Percentiles rank a stretch among this genome's conserved stretches.
Conservation (phyloP, 495 filamentous ascomycete genomes). For the Hypoxylon lenormandii region DNA sequence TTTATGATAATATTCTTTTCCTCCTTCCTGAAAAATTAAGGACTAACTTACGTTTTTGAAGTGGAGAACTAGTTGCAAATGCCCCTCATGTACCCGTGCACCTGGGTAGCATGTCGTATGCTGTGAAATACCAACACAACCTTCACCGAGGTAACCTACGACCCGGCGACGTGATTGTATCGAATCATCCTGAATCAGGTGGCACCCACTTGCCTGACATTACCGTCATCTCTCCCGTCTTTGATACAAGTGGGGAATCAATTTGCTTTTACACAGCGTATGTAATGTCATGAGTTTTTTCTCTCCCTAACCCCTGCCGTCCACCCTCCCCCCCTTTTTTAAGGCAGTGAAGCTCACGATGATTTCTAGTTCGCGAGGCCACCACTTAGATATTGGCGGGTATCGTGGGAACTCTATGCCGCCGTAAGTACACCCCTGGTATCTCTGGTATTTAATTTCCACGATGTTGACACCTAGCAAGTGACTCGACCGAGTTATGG, state of each 20-base stretch:
- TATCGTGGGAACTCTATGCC: constrained; percentile 91
- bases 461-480: constrained; percentile 51
- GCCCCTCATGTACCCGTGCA: constrained; percentile 95
- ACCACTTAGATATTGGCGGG: constrained; percentile 98
- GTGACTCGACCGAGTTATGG: constrained; percentile 73
- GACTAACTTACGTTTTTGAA: too few relatives aligned
- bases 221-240: constrained; percentile 92
- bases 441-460: constrained; percentile 54
- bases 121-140: constrained; percentile 85
- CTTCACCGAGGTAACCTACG: constrained; percentile 91
- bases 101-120: constrained; percentile 89
- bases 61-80: constrained; percentile 90
- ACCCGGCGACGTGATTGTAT: constrained; percentile 91
- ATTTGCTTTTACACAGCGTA: constrained; percentile 92
- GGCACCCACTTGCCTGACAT: constrained; percentile 87
- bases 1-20: too few relatives aligned
- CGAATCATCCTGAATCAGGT: constrained; percentile 93
- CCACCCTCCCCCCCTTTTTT: too few relatives aligned
- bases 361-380: constrained; percentile 75
- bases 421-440: constrained; percentile 66
- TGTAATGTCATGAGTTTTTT: background rate
- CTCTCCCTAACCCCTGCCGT: too few relatives aligned
- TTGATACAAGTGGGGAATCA: constrained; percentile 76
- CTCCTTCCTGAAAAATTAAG: too few relatives aligned
- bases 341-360: too few relatives aligned